phyloP scores from a whole-genome alignment of 495 filamentous ascomycete genomes.

The Penicilliopsis zonata region DNA sequence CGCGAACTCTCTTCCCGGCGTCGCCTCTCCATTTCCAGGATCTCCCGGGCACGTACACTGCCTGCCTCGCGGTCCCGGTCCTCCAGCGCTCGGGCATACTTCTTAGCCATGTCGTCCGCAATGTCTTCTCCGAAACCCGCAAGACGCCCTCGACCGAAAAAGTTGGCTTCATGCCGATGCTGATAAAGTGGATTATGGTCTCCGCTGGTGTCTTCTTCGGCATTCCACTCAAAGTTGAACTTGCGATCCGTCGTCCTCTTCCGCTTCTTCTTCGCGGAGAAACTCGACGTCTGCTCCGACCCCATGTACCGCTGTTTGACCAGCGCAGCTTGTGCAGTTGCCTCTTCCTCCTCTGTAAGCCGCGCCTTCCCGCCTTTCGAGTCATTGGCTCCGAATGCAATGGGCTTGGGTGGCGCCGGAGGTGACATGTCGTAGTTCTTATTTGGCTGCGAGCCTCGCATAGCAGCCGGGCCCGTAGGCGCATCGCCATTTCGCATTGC shows the following conservation, averaged over 20 bases:
- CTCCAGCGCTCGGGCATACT: conserved; percentile 69
- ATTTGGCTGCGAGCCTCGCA: conserved; percentile 31
- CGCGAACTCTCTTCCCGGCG: conserved; percentile 64
- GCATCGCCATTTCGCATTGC: conserved; percentile 51
- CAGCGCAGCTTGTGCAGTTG: conserved; percentile 54
- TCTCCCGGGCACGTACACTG: conserved; percentile 58
- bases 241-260: conserved; percentile 89
- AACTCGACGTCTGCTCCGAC: conserved; percentile 73
- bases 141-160: conserved; percentile 70
- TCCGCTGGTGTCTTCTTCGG: conserved; percentile 84
- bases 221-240: conserved; percentile 99
- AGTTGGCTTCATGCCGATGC: conserved; percentile 55
- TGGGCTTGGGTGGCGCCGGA: conserved; percentile 34
- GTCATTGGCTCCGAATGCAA: conserved; percentile 19
- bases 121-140: conserved; percentile 76
- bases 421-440: conserved; percentile 43
- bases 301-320: conserved; percentile 88
- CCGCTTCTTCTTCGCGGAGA: conserved; percentile 94
- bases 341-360: conserved; percentile 49
- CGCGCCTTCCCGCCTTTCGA: conserved; percentile 44
- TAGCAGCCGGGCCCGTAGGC: conserved; percentile 41
- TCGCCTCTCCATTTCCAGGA: conserved; percentile 80
- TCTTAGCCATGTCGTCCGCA: conserved; percentile 52
- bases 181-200: conserved; percentile 88
- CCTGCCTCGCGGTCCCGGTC: conserved; percentile 75